Base-by-base conservation (phyloP, 164 flowering plant genomes). In the Macadamia integrifolia region DNA sequence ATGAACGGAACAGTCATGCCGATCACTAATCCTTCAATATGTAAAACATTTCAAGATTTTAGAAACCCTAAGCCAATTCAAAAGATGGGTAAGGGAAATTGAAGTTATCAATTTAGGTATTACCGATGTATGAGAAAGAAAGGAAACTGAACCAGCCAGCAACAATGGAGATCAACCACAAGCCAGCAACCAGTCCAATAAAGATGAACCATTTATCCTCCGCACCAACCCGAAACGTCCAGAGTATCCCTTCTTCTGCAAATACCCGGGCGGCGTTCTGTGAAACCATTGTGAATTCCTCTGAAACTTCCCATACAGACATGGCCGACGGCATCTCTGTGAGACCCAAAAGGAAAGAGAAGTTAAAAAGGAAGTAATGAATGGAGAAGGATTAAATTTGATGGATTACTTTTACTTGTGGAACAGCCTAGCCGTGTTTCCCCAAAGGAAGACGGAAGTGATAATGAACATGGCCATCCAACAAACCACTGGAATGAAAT, bases 1-100 rank as follows among this genome's bases (percentile, higher is more conserved):
- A 79, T 64, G 29, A 71, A 73, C 0, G 89, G 88, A 12, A 80
- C 76, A 1, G 77, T 87, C 83, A 83, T 61, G 1, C 82, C 85
- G 69, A 56, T 14, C 42, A 80, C 66, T 31, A 69, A n/a, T 6
- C 86, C 87, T 84, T 66, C 67, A 73, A 3, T 14, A 9, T 43
- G 60, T 32, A 3, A 53, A 52, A 60, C 3, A 56, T 23, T 23
- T 23, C 13, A n/a, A 35, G 52, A 23, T 31, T 6, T 17, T 5
- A 6, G 28, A 6, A 8, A 23, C 23, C 23, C 23, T 23, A 23
- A 23, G 23, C 23, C 23, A 13, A 35, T 35, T 35, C 0, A 0
- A 35, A 35, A 35, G 23, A 23, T 23, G 23, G 23, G 23, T 23
- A 23, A 23, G 58, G 15, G 6, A 14, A n/a, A 17, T 2, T 35